Evolutionary conservation across 768 basidiomycete species (phyloP).

Genomic region (Trametes gibbosa): DNA sequence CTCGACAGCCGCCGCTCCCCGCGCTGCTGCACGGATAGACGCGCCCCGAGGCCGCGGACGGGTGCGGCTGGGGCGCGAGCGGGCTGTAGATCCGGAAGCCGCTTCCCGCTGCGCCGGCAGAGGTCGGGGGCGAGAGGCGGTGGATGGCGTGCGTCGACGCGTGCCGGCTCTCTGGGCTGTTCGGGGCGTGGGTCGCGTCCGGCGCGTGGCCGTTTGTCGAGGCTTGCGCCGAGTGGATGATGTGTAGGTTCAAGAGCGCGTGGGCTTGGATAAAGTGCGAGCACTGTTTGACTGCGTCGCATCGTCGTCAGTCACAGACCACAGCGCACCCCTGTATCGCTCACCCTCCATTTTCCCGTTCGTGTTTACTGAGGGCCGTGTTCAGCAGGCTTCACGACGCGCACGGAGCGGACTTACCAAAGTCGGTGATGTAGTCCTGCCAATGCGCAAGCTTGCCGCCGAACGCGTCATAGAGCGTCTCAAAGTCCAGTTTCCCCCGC

Average conservation of each 20-base stretch:
- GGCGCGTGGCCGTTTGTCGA: constrained; percentile 30
- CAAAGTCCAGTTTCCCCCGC: constrained; percentile 58
- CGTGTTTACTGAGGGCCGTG: constrained; percentile 53
- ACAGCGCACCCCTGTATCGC: constrained; percentile 24
- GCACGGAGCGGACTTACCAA: constrained; percentile 40
- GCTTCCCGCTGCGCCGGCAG: constrained; percentile 23
- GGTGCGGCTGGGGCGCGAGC: constrained; percentile 27
- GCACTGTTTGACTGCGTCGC: constrained; percentile 61
- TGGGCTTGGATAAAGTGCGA: constrained; percentile 87
- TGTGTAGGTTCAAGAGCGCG: constrained; percentile 78
- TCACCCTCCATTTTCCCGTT: constrained; percentile 69
- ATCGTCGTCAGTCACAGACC: not conserved
- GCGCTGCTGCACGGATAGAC: constrained; percentile 14
- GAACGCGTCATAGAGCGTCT: constrained; percentile 71
- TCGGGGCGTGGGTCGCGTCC: constrained; percentile 23
- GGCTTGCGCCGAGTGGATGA: constrained; percentile 78
- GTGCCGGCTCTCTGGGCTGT: constrained; percentile 21
- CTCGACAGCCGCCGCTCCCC: constrained; percentile 19
- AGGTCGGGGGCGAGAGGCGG: constrained; percentile 22
- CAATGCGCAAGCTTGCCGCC: constrained; percentile 85
- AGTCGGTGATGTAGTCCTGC: constrained; percentile 77
- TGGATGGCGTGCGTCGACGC: constrained; percentile 24
- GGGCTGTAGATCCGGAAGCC: constrained; percentile 40
- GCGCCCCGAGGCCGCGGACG: constrained; percentile 23
- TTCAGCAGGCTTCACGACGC: not conserved